These are phyloP conservation scores for Pleurotus sapidus DNA, from an alignment of 768 basidiomycete species.

Conservation along the genomic window DNA sequence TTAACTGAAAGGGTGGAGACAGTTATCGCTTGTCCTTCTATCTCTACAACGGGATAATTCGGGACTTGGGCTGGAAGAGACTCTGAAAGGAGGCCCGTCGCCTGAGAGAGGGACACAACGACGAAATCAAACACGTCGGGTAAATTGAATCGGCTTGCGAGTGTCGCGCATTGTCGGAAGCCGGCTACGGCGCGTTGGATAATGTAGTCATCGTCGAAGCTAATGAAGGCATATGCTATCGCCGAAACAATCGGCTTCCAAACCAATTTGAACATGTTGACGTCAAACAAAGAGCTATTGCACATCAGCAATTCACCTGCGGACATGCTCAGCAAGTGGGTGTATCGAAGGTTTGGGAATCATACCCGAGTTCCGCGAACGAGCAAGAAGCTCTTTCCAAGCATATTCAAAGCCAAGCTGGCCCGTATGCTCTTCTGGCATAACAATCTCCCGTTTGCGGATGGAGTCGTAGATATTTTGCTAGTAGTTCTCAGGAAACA, in stretches of 20 bases:
- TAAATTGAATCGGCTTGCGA: conserved; percentile 84
- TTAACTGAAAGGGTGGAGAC: conserved; percentile 90
- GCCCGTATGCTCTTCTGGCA: conserved; percentile 97
- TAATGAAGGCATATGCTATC: conserved; percentile 93
- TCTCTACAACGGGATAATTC: conserved; percentile 85
- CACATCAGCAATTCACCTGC: conserved; percentile 72
- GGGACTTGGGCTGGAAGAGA: conserved; percentile 66
- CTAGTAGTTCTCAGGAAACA: conserved; percentile 34
- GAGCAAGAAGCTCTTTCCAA: conserved; percentile 91
- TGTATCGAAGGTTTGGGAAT: background rate
- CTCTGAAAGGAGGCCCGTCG: conserved; percentile 83
- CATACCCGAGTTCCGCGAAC: conserved; percentile 78
- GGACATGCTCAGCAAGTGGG: background rate
- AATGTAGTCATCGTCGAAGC: conserved; percentile 94
- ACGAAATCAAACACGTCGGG: conserved; percentile 98
- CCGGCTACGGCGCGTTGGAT: conserved; percentile 93
- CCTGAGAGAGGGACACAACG: conserved; percentile 88
- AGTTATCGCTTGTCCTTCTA: conserved; percentile 86
- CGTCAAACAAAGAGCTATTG: conserved; percentile 79
- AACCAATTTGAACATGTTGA: conserved; percentile 89
- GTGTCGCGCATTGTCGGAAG: conserved; percentile 94
- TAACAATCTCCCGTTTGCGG: conserved; percentile 88
- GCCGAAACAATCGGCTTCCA: conserved; percentile 96
- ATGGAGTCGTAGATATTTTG: conserved; percentile 92
- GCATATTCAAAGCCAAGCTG: conserved; percentile 98